Base-by-base conservation (phyloP, 2,329 filamentous ascomycete genomes). In the Penicillium sp. region DNA sequence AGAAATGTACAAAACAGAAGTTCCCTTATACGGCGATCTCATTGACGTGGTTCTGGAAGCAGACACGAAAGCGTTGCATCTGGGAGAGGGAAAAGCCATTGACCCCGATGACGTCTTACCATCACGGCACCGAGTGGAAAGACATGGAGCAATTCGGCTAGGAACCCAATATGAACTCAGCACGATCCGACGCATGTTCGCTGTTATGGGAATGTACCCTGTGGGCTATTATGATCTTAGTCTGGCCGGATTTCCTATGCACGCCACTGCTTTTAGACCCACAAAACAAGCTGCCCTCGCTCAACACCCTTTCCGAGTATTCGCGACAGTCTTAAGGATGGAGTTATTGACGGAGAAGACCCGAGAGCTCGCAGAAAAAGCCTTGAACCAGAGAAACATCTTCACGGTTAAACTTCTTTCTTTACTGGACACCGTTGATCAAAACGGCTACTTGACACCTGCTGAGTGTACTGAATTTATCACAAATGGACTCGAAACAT, bases 211-310 rank as follows among this genome's bases (percentile, higher is more conserved):
- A 4, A 76, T 82, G 73, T 59, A 74, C 18, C 71, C 80, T 0
- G 78, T 82, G 0, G 79, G 78, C 0, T 81, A 82, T 58, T 82
- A 82, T 52, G 78, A 83, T 47, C 68, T 82, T 0, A 73, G 72
- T 0, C 59, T 72, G 0, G 78, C 75, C 3, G 73, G 74, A 0
- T 66, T 83, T 12, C 80, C 80, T 0, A 73, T 82, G 63, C 78
- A 82, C 48, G 78, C 78, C 1, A 82, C 80, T 0, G 77, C 74
- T 7, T 83, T 83, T 52, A 74, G 80, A 2, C 78, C 79, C 0
- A 65, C 61, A 0, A 66, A 59, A 4, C 45, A 52, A 0, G 56
- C 64, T 2, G 68, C 75, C 0, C 64, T 81, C 3, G 51, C 60
- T 2, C 58, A 57, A 13, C 76, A 80, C 45, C 78, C 79, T 0